Evolutionary conservation across 2,329 filamentous ascomycete species (phyloP), one percentile per base, ranked within the genome.

Genomic region (Pseudogymnoascus sp.): DNA sequence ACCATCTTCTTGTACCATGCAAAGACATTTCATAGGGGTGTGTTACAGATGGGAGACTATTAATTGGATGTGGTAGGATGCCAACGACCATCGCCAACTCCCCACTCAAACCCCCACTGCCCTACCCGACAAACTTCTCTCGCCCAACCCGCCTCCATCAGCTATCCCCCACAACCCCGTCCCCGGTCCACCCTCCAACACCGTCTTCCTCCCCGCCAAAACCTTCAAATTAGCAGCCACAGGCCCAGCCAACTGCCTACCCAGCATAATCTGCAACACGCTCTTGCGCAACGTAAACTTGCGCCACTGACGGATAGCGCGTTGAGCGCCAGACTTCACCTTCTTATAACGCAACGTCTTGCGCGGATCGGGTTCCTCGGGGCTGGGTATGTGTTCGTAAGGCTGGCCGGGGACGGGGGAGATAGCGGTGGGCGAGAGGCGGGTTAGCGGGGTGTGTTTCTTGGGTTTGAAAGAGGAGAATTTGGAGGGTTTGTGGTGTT

Each of bases 211-310:
- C 25, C 49, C 49, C 5, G 49, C 49, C 49, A 55, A 2, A 1
- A 55, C 35, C 41, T 61, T 63, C 58, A 63, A 23, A 37, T 43
- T 60, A 35, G 45, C 31, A 12, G 38, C 38, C 6, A 60, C 59
- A 11, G 69, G 67, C 23, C 59, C 64, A 18, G 69, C 65, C 33
- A 71, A 64, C 21, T 70, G 64, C 55, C 70, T 66, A 6, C 70
- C 70, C 7, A 71, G 21, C 6, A 70, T 43, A 1, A 71, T 14
- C 3, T 45, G 38, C n/a, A 71, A 64, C 8, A 71, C 60, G 12
- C 62, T 58, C 31, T 64, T 69, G 28, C 63, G 63, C 23, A 71
- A 55, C 3, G 69, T 8, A 45, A 65, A 11, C 5, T 60, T 45
- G 35, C 69, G 61, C 37, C 59, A 61, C 33, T 63, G 65, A 14